phyloP scores from a whole-genome alignment of 2,329 filamentous ascomycete genomes.

The Bipolaris cookei region DNA sequence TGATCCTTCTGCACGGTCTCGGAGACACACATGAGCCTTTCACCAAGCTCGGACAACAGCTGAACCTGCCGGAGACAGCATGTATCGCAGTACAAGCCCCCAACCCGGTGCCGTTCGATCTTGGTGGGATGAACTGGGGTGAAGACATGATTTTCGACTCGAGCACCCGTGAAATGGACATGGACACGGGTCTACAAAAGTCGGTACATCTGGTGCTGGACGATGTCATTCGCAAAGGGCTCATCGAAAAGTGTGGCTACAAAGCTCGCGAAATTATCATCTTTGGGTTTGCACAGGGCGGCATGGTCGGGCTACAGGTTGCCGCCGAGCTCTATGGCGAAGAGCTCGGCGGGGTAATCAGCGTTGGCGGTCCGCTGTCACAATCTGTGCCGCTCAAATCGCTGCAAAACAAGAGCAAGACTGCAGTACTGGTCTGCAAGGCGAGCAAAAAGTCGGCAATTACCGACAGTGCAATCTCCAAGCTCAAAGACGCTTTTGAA shows the following conservation, averaged over 20 bases:
- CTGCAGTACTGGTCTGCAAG: conserved; percentile 68
- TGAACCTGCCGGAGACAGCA: conserved; percentile 78
- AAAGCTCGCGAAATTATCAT: conserved; percentile 58
- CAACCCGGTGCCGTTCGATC: conserved; percentile 69
- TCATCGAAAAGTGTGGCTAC: conserved; percentile 60
- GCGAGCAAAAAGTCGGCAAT: conserved; percentile 60
- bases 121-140: conserved; percentile 70
- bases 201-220: conserved; percentile 53
- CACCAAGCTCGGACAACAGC: conserved; percentile 68
- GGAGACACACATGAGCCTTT: conserved; percentile 77
- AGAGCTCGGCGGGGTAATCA: conserved; percentile 65
- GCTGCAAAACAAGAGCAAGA: conserved; percentile 61
- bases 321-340: conserved; percentile 46
- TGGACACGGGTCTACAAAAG: conserved; percentile 60
- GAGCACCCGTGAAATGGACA: conserved; percentile 58
- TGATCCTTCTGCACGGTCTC: conserved; percentile 83
- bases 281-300: conserved; percentile 64
- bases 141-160: conserved; percentile 65
- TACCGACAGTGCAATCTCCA: conserved; percentile 67
- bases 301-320: conserved; percentile 59
- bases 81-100: conserved; percentile 77
- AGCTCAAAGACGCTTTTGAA: conserved; percentile 69
- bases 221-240: conserved; percentile 52
- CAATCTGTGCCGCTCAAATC: conserved; percentile 36
- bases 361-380: conserved; percentile 67